Evolutionary conservation across 176 grass and related monocot species (phyloP), one percentile per base, ranked within the genome.

Genomic region (Phyllostachys edulis): DNA sequence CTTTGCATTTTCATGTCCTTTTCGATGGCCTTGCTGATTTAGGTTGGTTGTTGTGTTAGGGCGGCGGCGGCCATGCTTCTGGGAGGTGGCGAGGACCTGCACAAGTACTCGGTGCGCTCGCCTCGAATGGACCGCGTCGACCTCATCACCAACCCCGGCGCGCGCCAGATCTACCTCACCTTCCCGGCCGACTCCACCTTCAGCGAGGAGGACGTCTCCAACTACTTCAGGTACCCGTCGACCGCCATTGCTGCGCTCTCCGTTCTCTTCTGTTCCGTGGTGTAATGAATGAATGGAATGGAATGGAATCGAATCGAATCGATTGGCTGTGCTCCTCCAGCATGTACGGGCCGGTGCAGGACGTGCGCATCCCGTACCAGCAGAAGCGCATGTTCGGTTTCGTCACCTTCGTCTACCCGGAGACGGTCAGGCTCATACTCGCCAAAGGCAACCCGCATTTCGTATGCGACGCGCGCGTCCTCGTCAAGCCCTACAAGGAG

Each of bases 351-450:
- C 92, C 92, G 14, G 95, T 97, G 80, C 95, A 97, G 82, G 95
- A 97, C 73, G 95, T 97, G 63, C 87, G 95, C 67, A 94, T 97
- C 74, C 95, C 95, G 11, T 91, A 94, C 75, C 95, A 97, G 84
- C 88, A 92, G 78, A 97, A 94, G 92, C 86, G 95, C 69, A 97
- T 97, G 95, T 97, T 97, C n/a, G 95, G 95, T 23, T 97, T 97
- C 15, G 95, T 97, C 77, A 97, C 95, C 81, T 97, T 97, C 81
- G 81, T 90, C 23, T 94, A 88, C 75, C 83, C 92, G 4, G 92
- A 94, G 67, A 94, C 94, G 0, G 94, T 94, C 29, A 85, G 82
- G 71, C 18, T 85, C 14, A 97, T 97, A 50, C 71, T 97, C 9
- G 77, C 83, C 32, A 97, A 92, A 55, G 90, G 94, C 32, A 94